phyloP scores from a whole-genome alignment of 2,329 filamentous ascomycete species.

The Didymella segeticola region DNA sequence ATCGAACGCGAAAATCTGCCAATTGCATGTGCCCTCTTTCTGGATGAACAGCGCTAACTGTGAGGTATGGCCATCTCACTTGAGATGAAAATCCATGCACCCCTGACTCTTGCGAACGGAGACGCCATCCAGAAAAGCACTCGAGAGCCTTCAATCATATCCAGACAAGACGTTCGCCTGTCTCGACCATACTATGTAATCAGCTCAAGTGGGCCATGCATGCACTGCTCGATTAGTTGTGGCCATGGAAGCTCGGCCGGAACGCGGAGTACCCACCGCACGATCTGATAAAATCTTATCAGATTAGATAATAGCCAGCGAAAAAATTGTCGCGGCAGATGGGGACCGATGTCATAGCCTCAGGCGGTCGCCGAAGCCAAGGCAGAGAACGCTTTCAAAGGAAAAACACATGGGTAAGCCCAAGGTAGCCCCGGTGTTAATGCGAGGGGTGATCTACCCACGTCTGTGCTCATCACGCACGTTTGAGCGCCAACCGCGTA shows the following conservation, averaged over 20 bases:
- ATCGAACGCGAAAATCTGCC: neutral
- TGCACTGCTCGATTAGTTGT: neutral
- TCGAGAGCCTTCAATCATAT: neutral
- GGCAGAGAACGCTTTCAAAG: conserved; percentile 4
- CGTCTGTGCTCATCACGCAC: conserved; percentile 11
- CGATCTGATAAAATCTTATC: conserved; percentile 8
- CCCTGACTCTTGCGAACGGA: neutral
- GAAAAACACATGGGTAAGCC: conserved; percentile 6
- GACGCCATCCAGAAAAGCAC: neutral
- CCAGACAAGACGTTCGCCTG: neutral
- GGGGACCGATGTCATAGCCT: conserved; percentile 16
- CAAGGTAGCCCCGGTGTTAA: conserved; percentile 35
- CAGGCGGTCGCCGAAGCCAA: conserved; percentile 6
- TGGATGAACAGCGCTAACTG: neutral
- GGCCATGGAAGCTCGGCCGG: neutral
- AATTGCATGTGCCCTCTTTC: neutral
- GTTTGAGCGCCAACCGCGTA: neutral
- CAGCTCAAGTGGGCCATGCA: neutral
- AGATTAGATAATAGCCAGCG: conserved; percentile 6
- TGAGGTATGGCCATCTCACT: neutral
- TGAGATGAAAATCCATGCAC: too few species aligned
- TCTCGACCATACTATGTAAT: neutral
- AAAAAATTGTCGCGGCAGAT: conserved; percentile 12
- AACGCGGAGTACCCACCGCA: neutral
- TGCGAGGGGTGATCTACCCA: conserved; percentile 29